A percentile compares a stretch with the other conserved stretches of the same genome.
Evolutionary conservation across 306 rosid species (phyloP).

Genomic region (Sophora flavescens): DNA sequence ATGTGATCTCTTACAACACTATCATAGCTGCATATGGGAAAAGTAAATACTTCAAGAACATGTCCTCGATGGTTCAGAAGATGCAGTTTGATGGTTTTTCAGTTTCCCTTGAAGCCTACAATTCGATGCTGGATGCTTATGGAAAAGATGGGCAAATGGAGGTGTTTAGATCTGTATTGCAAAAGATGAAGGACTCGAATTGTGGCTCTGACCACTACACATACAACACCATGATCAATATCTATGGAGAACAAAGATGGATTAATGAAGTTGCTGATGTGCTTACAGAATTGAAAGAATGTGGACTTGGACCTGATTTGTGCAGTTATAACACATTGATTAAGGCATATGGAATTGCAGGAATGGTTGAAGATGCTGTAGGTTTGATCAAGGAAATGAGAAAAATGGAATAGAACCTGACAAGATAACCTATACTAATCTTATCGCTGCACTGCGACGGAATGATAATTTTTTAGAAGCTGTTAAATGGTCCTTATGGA

Average conservation of each 20-base stretch:
- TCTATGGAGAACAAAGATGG: conserved; percentile 95
- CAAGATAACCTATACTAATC: conserved; percentile 74
- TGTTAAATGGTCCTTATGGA: conserved; percentile 95
- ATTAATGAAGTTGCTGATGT: conserved; percentile 73
- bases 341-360: conserved; percentile 93
- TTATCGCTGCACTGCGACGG: conserved; percentile 67
- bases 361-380: conserved; percentile 95
- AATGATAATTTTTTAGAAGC: conserved; percentile 92
- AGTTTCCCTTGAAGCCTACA: conserved; percentile 91
- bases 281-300: conserved; percentile 71
- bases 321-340: conserved; percentile 90
- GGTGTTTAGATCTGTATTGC: conserved; percentile 66
- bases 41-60: conserved; percentile 72
- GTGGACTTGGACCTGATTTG: conserved; percentile 79
- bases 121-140: conserved; percentile 88
- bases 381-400: conserved; percentile 86
- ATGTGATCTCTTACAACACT: conserved; percentile 86
- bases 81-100: conserved; percentile 90
- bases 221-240: conserved; percentile 86
- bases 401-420: conserved; percentile 85
- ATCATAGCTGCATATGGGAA: conserved; percentile 81
- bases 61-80: conserved; percentile 65
- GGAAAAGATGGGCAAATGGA: conserved; percentile 88
- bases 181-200: conserved; percentile 73
- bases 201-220: conserved; percentile 77